These are phyloP conservation scores for Xylaria grammica DNA, from an alignment of 495 filamentous ascomycete genomes.

Conservation along the genomic window DNA sequence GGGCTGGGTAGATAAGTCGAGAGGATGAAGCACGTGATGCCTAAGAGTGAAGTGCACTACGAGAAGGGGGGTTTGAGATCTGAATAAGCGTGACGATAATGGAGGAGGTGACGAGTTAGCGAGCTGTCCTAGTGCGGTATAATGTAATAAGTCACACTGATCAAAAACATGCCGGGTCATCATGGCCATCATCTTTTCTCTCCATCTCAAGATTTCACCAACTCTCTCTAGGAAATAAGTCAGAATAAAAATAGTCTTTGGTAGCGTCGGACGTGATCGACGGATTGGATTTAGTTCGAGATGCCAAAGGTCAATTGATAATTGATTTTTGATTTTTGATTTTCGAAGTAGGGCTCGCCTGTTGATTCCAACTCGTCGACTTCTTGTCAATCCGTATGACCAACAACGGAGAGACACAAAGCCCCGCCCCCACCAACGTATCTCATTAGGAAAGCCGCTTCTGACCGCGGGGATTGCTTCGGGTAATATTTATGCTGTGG, in stretches of 20 bases:
- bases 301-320: neutral
- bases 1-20: neutral
- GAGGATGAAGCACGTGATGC: slow-evolving; percentile 17
- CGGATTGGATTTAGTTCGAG: slow-evolving; percentile 16
- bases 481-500: slow-evolving; percentile 6
- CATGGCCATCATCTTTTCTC: no score
- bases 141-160: neutral
- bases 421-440: slow-evolving; percentile 20
- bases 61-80: neutral
- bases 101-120: no score
- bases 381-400: slow-evolving; percentile 16
- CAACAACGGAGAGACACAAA: slow-evolving; percentile 17
- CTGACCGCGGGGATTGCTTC: slow-evolving; percentile 17
- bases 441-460: slow-evolving; percentile 18
- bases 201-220: neutral
- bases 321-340: no score
- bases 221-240: neutral
- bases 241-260: neutral
- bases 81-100: slow-evolving; percentile 8
- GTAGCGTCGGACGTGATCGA: slow-evolving; percentile 20
- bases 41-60: neutral
- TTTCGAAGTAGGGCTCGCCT: slow-evolving; percentile 1
- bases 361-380: slow-evolving; percentile 10
- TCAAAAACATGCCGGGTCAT: neutral
- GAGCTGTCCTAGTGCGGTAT: neutral